Conservation (phyloP, 78 protist species). For the Tieghemostelium lacteum region DNA sequence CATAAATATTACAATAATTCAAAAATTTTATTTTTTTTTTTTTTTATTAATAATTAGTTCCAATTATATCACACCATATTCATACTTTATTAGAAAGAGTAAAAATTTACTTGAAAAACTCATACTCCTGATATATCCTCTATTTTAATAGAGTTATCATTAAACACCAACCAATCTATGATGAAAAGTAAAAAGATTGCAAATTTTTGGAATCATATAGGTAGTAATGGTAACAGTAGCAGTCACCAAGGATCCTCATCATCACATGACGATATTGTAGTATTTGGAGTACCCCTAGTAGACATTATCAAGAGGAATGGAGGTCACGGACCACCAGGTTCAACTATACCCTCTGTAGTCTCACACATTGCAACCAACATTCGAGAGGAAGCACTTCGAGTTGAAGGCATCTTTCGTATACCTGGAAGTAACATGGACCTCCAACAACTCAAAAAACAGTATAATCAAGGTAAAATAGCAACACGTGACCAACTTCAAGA, state of each 20-base stretch:
- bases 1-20: not conserved
- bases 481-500: not conserved
- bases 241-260: not conserved
- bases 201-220: too few relatives aligned
- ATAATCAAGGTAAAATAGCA: constrained; percentile 49
- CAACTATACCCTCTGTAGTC: constrained; percentile 25
- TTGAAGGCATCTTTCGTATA: constrained; percentile 62
- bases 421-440: constrained; percentile 49
- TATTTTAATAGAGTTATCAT: too few relatives aligned
- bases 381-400: constrained; percentile 9
- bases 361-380: constrained; percentile 45
- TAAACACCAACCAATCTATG: too few relatives aligned
- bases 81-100: not conserved
- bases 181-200: not conserved
- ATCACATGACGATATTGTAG: not conserved
- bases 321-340: too few relatives aligned
- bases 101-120: not conserved
- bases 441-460: constrained; percentile 35
- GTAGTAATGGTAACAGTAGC: not conserved
- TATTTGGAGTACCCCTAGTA: constrained; percentile 38
- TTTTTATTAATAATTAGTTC: not conserved
- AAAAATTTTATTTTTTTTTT: too few relatives aligned
- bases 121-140: too few relatives aligned
- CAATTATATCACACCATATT: not conserved
- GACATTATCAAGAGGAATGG: constrained; percentile 49